phyloP scores from a whole-genome alignment of 371 early-diverging fungal genomes.

The Phascolomyces articulosus region DNA sequence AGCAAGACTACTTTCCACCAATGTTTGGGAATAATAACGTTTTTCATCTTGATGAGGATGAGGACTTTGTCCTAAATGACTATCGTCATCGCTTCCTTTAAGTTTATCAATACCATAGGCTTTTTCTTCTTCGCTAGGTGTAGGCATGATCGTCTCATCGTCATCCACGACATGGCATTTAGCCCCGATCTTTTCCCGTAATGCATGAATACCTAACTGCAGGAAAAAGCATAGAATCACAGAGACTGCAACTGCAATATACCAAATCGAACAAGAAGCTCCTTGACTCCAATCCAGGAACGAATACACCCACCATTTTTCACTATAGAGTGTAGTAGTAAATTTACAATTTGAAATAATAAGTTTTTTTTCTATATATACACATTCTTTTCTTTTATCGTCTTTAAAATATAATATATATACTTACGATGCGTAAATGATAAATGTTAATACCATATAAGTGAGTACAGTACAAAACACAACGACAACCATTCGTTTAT shows the following conservation, averaged over 20 bases:
- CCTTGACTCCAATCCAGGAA: slow-evolving; percentile 60
- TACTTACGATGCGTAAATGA: slow-evolving; percentile 46
- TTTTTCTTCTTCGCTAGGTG: background rate
- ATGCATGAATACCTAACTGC: slow-evolving; percentile 39
- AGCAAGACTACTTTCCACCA: slow-evolving; percentile 13
- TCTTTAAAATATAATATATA: too few relatives aligned
- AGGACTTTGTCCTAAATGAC: background rate
- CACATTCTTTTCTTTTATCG: too few relatives aligned
- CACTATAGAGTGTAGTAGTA: slow-evolving; percentile 12
- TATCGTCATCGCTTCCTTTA: background rate
- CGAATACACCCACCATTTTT: slow-evolving; percentile 52
- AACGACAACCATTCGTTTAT: slow-evolving; percentile 38
- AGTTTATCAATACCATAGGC: background rate
- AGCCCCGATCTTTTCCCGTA: slow-evolving; percentile 35
- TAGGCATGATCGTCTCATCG: background rate
- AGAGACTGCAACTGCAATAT: slow-evolving; percentile 39
- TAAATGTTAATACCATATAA: slow-evolving; percentile 55
- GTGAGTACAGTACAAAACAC: slow-evolving; percentile 39
- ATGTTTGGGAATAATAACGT: slow-evolving; percentile 16
- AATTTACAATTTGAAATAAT: too few relatives aligned
- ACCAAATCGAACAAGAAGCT: slow-evolving; percentile 44
- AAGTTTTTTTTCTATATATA: too few relatives aligned
- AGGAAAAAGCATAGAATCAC: slow-evolving; percentile 46
- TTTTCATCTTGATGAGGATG: slow-evolving; percentile 2
- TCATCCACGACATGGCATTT: background rate